Conservation (phyloP, 2,329 filamentous ascomycete species). For the Pseudogymnoascus sp. region DNA sequence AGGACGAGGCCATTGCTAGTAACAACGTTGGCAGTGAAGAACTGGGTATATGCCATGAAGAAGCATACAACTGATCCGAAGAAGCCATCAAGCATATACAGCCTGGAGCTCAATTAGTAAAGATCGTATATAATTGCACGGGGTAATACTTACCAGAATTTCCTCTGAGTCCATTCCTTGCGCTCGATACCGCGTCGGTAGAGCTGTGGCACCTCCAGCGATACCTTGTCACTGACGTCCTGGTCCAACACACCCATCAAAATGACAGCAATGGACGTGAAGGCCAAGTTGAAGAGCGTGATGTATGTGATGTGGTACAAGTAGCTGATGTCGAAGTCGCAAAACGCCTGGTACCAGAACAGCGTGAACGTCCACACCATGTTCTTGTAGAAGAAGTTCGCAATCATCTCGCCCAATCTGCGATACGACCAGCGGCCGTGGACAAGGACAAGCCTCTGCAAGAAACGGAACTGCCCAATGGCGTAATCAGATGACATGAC, state of each 20-base stretch:
- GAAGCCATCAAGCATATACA: conserved; percentile 89
- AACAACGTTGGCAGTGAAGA: conserved; percentile 60
- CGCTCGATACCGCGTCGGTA: conserved; percentile 94
- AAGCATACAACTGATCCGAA: conserved; percentile 93
- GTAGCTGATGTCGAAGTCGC: conserved; percentile 93
- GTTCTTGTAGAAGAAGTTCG: conserved; percentile 99
- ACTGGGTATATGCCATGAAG: conserved; percentile 83
- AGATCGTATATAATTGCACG: conserved; percentile 11
- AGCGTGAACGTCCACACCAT: conserved; percentile 95
- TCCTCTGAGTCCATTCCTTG: conserved; percentile 88
- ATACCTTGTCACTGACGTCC: conserved; percentile 90
- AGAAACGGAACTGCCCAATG: conserved; percentile 86
- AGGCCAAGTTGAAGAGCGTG: conserved; percentile 89
- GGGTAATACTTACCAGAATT: conserved; percentile 72
- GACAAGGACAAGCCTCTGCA: conserved; percentile 76
- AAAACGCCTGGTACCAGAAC: conserved; percentile 96
- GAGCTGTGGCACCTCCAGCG: conserved; percentile 85
- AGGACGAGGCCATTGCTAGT: conserved; percentile 65
- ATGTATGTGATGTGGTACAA: conserved; percentile 98
- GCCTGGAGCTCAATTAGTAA: conserved; percentile 38
- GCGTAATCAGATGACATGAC: conserved; percentile 96
- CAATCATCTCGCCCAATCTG: conserved; percentile 82
- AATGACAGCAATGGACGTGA: conserved; percentile 89
- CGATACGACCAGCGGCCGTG: conserved; percentile 95
- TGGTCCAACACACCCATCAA: conserved; percentile 96